A percentile compares a stretch with the other conserved stretches of the same genome.
Conservation (phyloP, 257 asterid genomes). For the Parsonsia alboflavescens region DNA sequence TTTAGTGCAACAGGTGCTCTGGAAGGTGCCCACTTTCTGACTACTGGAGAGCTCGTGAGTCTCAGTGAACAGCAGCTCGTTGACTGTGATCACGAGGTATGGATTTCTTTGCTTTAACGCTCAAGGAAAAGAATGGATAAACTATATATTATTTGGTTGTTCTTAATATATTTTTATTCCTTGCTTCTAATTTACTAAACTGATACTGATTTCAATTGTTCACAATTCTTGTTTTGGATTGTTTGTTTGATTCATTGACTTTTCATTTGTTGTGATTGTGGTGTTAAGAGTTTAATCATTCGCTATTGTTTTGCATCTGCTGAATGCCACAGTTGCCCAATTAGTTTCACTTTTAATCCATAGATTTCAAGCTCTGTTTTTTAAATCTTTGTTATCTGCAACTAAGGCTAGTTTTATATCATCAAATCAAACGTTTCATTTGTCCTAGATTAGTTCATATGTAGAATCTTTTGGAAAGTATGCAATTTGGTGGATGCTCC, state of each 20-base stretch:
- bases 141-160: not conserved
- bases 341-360: not conserved
- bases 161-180: not conserved
- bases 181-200: not conserved
- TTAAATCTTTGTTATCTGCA: not conserved
- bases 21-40: conserved; percentile 81
- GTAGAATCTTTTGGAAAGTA: not conserved
- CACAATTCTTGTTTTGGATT: not conserved
- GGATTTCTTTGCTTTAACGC: conserved; percentile 16
- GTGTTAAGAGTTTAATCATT: not conserved
- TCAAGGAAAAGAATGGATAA: not conserved
- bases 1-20: conserved; percentile 81
- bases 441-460: not conserved
- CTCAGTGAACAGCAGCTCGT: conserved; percentile 99
- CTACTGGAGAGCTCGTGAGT: conserved; percentile 79
- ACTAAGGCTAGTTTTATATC: no score
- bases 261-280: not conserved
- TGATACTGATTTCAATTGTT: not conserved
- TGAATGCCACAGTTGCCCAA: not conserved
- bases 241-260: not conserved
- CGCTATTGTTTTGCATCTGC: not conserved
- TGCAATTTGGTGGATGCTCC: not conserved
- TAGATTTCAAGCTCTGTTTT: no score
- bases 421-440: not conserved
- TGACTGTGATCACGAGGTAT: conserved; percentile 94